Conservation (phyloP, 768 basidiomycete genomes). For the Trametes punicea region DNA sequence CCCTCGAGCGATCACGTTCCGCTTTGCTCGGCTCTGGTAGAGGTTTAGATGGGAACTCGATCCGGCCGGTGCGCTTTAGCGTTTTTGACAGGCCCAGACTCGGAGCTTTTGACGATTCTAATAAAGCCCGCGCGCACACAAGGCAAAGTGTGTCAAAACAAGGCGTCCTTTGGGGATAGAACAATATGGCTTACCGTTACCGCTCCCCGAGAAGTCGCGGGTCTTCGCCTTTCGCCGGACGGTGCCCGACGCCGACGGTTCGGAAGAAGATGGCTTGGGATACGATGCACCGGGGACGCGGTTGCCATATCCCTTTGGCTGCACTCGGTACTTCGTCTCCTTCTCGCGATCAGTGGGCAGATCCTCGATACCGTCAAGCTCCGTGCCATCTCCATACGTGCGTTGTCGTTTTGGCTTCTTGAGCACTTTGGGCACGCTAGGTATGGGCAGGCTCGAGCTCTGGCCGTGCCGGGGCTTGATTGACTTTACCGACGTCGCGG, state of each 20-base stretch:
- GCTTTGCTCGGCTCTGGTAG: constrained; percentile 22
- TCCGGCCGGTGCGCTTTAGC: constrained; percentile 53
- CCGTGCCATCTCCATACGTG: constrained; percentile 84
- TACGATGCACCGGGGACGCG: constrained; percentile 57
- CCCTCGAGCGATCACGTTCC: constrained; percentile 1
- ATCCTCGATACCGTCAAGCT: constrained; percentile 86
- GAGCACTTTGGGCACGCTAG: constrained; percentile 60
- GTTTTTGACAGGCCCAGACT: constrained; percentile 48
- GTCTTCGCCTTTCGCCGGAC: constrained; percentile 53
- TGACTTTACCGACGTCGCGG: constrained; percentile 34
- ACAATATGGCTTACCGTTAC: constrained; percentile 38
- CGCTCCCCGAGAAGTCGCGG: constrained; percentile 41
- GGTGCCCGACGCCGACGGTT: constrained; percentile 50
- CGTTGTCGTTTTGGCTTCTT: constrained; percentile 74
- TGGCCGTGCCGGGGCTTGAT: constrained; percentile 28
- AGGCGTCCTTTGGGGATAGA: not conserved
- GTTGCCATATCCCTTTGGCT: constrained; percentile 65
- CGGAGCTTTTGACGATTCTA: constrained; percentile 19
- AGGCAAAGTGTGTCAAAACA: not conserved
- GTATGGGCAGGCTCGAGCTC: constrained; percentile 37
- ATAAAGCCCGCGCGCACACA: not conserved
- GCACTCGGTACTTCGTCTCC: constrained; percentile 69
- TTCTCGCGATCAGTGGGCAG: constrained; percentile 82
- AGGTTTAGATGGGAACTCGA: constrained; percentile 47
- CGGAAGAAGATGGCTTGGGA: constrained; percentile 31